Evolutionary conservation across 305 asterid genomes (phyloP), one percentile per base, ranked within the genome.

Genomic region (Fraxinus ornus): DNA sequence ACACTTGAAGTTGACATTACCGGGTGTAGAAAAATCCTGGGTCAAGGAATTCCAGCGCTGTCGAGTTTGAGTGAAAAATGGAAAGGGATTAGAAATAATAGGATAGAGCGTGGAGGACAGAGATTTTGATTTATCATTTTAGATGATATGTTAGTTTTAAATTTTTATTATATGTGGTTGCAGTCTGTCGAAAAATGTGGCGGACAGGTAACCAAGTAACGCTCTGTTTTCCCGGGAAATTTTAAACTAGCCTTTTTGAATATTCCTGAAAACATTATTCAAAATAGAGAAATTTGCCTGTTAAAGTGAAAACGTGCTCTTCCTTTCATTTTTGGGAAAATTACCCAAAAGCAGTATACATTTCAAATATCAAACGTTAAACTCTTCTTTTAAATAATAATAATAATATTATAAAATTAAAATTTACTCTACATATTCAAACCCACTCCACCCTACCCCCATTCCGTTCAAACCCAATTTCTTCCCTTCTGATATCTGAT

Each of bases 1-100:
- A 93, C 88, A 76, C 88, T 89, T 24, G 92, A 90, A 85, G 90
- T 84, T 44, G 92, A 86, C 94, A 92, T 70, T 15, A 77, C 32
- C 9, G 83, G 77, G 80, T 41, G 13, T 33, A 64, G 39, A 7
- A 49, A 64, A 78, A 30, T 64, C 15, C 35, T 17, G 44, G 72
- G 62, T 60, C 26, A 35, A 15, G 79, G 57, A 79, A n/a, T 52
- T 4, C 86, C 52, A 52, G 7, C 26, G 77, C 36, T 5, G 49
- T 78, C 17, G 60, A 39, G 76, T n/a, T 81, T 64, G 37, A 77
- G 80, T 68, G 21, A 19, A 68, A 66, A 66, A 17, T 66, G n/a
- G 26, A 64, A 64, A 22, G 30, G 24, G 19, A 3, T 24, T 5
- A 26, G 74, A 66, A 66, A 9, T 28, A 24, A 28, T 41, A 15